Conservation (phyloP, 129 eudicot species). For the Kitagawia praeruptora region DNA sequence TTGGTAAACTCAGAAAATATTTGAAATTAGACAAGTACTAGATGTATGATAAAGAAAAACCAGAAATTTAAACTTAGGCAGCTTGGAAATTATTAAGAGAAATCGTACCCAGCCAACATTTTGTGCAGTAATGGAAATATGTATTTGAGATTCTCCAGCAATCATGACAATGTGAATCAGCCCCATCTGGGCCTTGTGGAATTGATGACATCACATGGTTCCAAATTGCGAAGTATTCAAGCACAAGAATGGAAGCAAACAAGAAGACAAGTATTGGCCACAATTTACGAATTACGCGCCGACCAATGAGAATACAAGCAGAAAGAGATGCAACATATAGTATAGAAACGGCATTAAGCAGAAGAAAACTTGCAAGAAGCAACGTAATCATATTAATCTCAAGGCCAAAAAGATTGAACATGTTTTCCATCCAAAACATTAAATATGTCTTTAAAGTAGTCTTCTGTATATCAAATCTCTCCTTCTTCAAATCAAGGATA, state of each 20-base stretch:
- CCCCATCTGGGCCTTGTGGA: conserved; percentile 21
- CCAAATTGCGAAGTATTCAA: conserved; percentile 85
- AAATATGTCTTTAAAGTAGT: conserved; percentile 68
- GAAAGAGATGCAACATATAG: conserved; percentile 81
- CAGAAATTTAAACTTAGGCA: background rate
- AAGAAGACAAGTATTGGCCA: conserved; percentile 80
- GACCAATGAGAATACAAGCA: conserved; percentile 63
- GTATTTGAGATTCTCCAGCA: conserved; percentile 69
- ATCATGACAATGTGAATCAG: conserved; percentile 66
- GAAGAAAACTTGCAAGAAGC: conserved; percentile 77
- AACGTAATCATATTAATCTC: conserved; percentile 91
- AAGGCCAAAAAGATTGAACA: conserved; percentile 97
- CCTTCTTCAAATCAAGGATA: conserved; percentile 54
- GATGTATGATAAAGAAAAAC: background rate
- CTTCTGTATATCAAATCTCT: conserved; percentile 87
- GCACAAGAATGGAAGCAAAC: conserved; percentile 69
- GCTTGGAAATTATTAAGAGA: conserved; percentile 10
- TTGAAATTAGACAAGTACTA: background rate
- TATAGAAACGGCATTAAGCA: conserved; percentile 73
- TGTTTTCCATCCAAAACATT: conserved; percentile 91
- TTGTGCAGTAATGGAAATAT: conserved; percentile 53
- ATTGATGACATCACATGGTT: conserved; percentile 35
- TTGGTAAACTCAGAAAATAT: background rate
- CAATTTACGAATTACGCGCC: conserved; percentile 60
- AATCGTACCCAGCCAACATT: conserved; percentile 87